Evolutionary conservation across 345 rosid genomes (phyloP), one percentile per base, ranked within the genome.

Genomic region (Ricinus communis): DNA sequence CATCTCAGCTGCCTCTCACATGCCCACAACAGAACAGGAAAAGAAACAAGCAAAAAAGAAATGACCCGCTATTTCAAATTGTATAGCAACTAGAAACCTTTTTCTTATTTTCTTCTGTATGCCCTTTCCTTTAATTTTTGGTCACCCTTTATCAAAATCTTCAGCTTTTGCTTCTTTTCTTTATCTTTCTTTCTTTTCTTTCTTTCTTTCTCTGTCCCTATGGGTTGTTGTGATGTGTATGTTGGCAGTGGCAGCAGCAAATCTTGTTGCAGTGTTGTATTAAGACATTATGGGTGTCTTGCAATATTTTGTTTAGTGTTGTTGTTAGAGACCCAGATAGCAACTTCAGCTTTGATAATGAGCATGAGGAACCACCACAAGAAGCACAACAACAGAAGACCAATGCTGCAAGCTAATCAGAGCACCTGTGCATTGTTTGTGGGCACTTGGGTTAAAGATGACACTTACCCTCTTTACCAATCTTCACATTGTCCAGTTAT

Each of bases 371-470:
- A 82, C 79, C 88, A 80, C 83, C 97, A 88, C 69, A 80, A 75
- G 30, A 71, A 76, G 66, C 81, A 79, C 46, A 85, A 75, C 0
- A 87, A 84, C 54, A 84, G 80, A 58, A 66, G 69, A 28, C 97
- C 94, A 21, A 70, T 83, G 77, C 68, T 87, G 30, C 89, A 77
- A 61, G 82, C 82, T 53, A 91, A 91, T 82, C 88, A 74, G 8
- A 85, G 81, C 68, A 69, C 74, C 2, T 90, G 96, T 28, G 81
- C 86, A 41, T 60, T 90, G 75, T 90, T 87, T 69, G 57, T 67
- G 0, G 96, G 96, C 18, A 70, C 79, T 53, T 93, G 98, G 98
- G 88, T 93, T 25, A 80, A 82, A 5, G 97, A 90, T 67, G 91
- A 86, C 38, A 52, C 85, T 7, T 90, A 90, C 75, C 98, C 98